Conservation (phyloP, 352 stramenopile genomes). For the Pythium apleroticum region DNA sequence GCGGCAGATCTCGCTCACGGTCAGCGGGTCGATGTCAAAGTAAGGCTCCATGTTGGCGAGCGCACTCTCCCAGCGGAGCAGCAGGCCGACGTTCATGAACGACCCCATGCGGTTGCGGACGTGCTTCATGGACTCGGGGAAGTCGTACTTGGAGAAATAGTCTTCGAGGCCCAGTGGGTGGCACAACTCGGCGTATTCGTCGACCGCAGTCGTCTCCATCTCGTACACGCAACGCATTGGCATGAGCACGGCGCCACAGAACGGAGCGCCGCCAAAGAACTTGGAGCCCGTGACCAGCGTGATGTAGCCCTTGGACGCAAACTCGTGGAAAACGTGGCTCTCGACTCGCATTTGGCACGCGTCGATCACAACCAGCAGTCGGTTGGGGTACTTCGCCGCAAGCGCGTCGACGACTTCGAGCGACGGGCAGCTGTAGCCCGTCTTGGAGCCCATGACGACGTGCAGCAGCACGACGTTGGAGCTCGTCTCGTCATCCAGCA, state of each 20-base stretch:
- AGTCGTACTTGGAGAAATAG: slow-evolving; percentile 84
- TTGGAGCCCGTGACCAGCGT: slow-evolving; percentile 86
- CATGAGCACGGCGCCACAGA: slow-evolving; percentile 84
- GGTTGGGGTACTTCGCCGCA: slow-evolving; percentile 55
- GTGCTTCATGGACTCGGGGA: slow-evolving; percentile 65
- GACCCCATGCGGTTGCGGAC: slow-evolving; percentile 50
- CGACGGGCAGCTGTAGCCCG: slow-evolving; percentile 77
- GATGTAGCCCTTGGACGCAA: slow-evolving; percentile 60
- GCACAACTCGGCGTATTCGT: slow-evolving; percentile 58
- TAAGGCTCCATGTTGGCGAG: slow-evolving; percentile 83
- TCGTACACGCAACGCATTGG: slow-evolving; percentile 75
- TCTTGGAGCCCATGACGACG: slow-evolving; percentile 86
- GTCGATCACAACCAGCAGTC: slow-evolving; percentile 81
- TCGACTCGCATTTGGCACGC: slow-evolving; percentile 87
- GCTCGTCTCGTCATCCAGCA: slow-evolving; percentile 40
- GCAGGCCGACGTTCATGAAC: slow-evolving; percentile 73
- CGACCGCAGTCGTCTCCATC: slow-evolving; percentile 66
- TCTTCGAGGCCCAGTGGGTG: slow-evolving; percentile 72
- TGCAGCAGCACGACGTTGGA: slow-evolving; percentile 81
- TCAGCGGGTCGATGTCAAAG: slow-evolving; percentile 45
- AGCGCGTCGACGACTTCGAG: slow-evolving; percentile 60
- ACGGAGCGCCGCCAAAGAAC: slow-evolving; percentile 85
- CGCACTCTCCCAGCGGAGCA: slow-evolving; percentile 82
- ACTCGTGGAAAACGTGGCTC: slow-evolving; percentile 57
- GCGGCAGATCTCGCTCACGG: slow-evolving; percentile 51